phyloP scores from a whole-genome alignment of 208 protist genomes.

The Leishmania martiniquensis region DNA sequence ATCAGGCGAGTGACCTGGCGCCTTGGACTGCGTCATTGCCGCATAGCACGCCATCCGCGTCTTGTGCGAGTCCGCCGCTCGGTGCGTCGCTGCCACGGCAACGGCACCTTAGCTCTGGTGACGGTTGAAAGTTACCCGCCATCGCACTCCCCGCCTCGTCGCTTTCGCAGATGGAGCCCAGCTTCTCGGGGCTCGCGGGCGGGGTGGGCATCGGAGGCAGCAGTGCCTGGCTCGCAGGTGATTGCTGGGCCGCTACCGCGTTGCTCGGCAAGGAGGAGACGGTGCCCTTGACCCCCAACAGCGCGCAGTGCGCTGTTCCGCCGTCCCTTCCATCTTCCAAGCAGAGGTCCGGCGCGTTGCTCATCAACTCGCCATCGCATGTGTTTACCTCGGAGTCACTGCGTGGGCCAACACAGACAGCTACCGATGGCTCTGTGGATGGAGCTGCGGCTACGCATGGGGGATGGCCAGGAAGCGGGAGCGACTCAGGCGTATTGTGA shows the following conservation, averaged over 20 bases:
- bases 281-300: slow-evolving; percentile 16
- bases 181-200: neutral
- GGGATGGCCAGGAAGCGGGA: neutral
- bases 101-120: neutral
- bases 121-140: neutral
- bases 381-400: neutral
- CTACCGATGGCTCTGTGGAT: neutral
- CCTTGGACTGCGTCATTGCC: neutral
- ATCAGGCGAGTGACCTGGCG: neutral
- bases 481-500: neutral
- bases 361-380: neutral
- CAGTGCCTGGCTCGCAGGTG: neutral
- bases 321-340: slow-evolving; percentile 5
- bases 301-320: slow-evolving; percentile 1
- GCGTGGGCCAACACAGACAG: neutral
- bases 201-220: neutral
- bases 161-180: neutral
- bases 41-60: neutral
- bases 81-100: neutral
- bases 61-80: neutral
- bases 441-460: neutral
- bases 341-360: neutral
- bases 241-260: neutral
- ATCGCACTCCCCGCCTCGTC: neutral
- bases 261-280: neutral